A percentile compares a stretch with the other conserved stretches of the same genome.
These are phyloP conservation scores for Hansenula anomala DNA, from an alignment of 1,139 yeast species.

Conservation along the genomic window DNA sequence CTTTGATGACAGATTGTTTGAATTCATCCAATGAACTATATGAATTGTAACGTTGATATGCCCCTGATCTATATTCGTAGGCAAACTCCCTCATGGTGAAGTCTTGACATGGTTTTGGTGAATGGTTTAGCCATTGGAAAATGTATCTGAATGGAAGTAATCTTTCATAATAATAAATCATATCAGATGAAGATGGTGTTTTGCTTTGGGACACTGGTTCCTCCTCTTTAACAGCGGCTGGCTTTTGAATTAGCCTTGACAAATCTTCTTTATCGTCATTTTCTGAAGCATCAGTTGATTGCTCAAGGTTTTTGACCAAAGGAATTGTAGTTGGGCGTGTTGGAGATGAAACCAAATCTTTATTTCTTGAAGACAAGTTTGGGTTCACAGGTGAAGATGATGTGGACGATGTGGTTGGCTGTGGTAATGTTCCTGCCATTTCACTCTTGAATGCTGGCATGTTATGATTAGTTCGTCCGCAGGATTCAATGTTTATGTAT, in stretches of 20 bases:
- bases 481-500: no score
- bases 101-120: constrained; percentile 63
- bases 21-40: constrained; percentile 65
- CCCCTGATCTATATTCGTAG: constrained; percentile 79
- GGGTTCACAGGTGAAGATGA: constrained; percentile 19
- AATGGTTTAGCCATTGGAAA: constrained; percentile 87
- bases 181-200: constrained; percentile 56
- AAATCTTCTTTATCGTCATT: constrained; percentile 3
- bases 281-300: not conserved
- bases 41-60: constrained; percentile 86
- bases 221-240: not conserved
- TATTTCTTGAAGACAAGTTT: constrained; percentile 8
- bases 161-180: constrained; percentile 70
- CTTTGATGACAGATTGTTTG: constrained; percentile 62
- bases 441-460: constrained; percentile 20
- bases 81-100: constrained; percentile 93
- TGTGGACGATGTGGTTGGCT: constrained; percentile 16
- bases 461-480: no score
- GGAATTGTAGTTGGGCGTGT: constrained; percentile 7
- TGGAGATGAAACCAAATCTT: constrained; percentile 15
- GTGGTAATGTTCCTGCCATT: constrained; percentile 3
- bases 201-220: constrained; percentile 2
- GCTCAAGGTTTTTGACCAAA: not conserved
- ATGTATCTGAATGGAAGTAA: constrained; percentile 68
- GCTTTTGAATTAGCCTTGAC: not conserved